Evolutionary conservation across 345 rosid species (phyloP).

Genomic region (Bruguiera gymnorhiza): DNA sequence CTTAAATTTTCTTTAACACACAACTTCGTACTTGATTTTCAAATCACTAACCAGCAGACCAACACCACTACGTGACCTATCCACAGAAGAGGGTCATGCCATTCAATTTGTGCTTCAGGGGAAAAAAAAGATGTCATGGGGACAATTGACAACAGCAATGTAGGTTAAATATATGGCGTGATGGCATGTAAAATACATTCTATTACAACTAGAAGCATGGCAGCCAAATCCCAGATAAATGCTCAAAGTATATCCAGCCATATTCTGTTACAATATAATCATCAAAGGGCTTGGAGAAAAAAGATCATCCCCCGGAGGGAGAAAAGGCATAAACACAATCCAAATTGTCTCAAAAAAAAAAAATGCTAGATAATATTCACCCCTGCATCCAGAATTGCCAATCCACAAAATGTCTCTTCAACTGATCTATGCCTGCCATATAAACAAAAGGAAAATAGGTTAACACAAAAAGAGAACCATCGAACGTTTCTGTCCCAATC

Average conservation of each 20-base stretch:
- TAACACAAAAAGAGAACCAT: too few species aligned
- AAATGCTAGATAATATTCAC: slow-evolving; percentile 48
- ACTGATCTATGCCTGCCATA: slow-evolving; percentile 39
- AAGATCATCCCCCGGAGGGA: slow-evolving; percentile 4
- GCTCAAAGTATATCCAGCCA: slow-evolving; percentile 21
- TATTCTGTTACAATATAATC: slow-evolving; percentile 31
- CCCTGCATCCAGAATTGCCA: slow-evolving; percentile 56
- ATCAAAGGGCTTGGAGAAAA: slow-evolving; percentile 15
- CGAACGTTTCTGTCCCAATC: too few species aligned
- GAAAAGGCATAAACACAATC: slow-evolving; percentile 21
- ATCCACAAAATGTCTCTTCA: slow-evolving; percentile 22
- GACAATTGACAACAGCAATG: too few species aligned
- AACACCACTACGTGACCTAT: too few species aligned
- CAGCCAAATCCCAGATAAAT: slow-evolving; percentile 16
- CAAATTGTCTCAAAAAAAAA: slow-evolving; percentile 11
- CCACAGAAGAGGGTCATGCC: too few species aligned
- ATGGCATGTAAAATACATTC: background rate
- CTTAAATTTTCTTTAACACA: too few species aligned
- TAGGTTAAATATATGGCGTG: too few species aligned
- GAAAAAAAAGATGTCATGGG: too few species aligned
- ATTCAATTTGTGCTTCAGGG: too few species aligned
- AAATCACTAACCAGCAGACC: too few species aligned
- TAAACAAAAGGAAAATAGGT: background rate
- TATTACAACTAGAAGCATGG: slow-evolving; percentile 16
- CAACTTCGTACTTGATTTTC: too few species aligned